These are phyloP conservation scores for Breviolum minutum DNA, from an alignment of 73 alveolate species.

Conservation along the genomic window DNA sequence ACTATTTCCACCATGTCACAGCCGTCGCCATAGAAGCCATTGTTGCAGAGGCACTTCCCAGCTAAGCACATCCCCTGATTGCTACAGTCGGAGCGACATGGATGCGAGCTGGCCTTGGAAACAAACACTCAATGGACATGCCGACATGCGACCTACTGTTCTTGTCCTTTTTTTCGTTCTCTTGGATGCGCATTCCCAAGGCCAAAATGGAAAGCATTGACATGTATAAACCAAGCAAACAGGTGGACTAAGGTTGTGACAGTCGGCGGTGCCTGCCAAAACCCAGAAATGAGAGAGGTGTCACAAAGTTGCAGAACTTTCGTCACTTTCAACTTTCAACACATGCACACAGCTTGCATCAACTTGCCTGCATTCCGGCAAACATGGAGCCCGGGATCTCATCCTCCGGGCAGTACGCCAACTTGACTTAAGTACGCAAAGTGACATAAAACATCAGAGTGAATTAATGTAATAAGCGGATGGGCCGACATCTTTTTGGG, in stretches of 20 bases:
- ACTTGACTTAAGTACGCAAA: too few relatives aligned
- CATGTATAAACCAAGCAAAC: neutral
- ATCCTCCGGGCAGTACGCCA: neutral
- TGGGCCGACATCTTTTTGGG: neutral
- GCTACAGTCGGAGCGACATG: conserved; percentile 79
- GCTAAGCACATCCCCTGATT: conserved; percentile 93
- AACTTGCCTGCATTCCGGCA: conserved; percentile 71
- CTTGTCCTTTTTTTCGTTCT: too few relatives aligned
- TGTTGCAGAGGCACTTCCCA: conserved; percentile 68
- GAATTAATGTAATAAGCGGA: too few relatives aligned
- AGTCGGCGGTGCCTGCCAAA: neutral
- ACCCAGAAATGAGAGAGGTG: neutral
- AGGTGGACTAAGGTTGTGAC: neutral
- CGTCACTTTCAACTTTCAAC: neutral
- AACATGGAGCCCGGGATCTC: conserved; percentile 66
- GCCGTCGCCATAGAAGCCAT: conserved; percentile 70
- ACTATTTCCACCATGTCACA: neutral
- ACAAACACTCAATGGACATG: neutral
- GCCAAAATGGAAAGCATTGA: too few relatives aligned
- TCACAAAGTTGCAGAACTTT: too few relatives aligned
- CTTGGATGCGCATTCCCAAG: too few relatives aligned
- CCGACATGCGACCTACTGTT: too few relatives aligned
- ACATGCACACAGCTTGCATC: neutral
- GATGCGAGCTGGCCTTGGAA: conserved; percentile 28
- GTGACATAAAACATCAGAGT: too few relatives aligned